phyloP scores from a whole-genome alignment of 108 stramenopile genomes.

The Cyclotella choctawhatcheeana region DNA sequence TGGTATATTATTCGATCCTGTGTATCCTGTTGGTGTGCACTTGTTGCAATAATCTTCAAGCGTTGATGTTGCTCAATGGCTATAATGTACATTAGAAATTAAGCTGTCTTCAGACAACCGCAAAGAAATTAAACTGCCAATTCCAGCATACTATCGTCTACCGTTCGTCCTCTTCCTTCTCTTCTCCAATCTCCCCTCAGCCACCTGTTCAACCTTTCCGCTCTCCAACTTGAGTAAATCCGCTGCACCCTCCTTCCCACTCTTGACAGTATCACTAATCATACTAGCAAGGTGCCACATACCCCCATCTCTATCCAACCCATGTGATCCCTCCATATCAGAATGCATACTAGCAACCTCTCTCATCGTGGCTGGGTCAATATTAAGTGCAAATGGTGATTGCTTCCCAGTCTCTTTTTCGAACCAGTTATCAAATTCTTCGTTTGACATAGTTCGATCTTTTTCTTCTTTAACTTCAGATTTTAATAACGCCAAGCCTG shows the following conservation, averaged over 20 bases:
- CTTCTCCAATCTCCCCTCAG: constrained; percentile 34
- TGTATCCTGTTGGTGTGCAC: constrained; percentile 67
- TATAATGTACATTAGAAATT: too few relatives aligned
- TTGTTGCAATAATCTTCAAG: too few relatives aligned
- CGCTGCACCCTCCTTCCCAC: constrained; percentile 67
- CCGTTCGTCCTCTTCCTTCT: constrained; percentile 27
- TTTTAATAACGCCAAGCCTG: constrained; percentile 52
- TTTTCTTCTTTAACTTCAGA: constrained; percentile 47
- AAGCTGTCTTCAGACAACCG: too few relatives aligned
- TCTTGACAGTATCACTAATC: constrained; percentile 70
- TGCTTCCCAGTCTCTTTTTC: constrained; percentile 73
- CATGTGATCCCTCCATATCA: constrained; percentile 56
- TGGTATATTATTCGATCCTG: constrained; percentile 69
- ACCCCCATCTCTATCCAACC: constrained; percentile 86
- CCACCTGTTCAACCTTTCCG: constrained; percentile 30
- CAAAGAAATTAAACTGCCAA: too few relatives aligned
- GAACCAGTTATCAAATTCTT: constrained; percentile 83
- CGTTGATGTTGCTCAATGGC: too few relatives aligned
- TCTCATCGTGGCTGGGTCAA: constrained; percentile 83
- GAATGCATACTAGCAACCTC: constrained; percentile 82
- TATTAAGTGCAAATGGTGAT: constrained; percentile 72
- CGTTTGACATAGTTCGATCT: constrained; percentile 40
- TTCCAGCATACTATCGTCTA: background rate
- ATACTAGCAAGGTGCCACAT: constrained; percentile 88
- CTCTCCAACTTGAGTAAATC: constrained; percentile 68